Conservation (phyloP, 2,329 filamentous ascomycete species). For the Cladorrhinum sp. region DNA sequence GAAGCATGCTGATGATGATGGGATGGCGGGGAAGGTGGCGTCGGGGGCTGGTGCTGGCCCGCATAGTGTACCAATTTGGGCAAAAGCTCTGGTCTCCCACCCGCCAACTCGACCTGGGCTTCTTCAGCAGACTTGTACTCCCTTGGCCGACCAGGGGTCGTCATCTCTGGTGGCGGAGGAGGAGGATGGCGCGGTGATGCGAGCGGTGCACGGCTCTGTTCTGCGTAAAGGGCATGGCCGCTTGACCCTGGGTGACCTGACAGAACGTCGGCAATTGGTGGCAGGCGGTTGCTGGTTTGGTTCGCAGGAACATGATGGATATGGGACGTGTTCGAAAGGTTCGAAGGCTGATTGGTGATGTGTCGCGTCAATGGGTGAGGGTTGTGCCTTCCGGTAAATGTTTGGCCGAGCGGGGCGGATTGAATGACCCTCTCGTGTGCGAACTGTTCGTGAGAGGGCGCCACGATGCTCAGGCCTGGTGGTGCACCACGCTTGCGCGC, state of each 20-base stretch:
- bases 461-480: slow-evolving; percentile 89
- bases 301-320: slow-evolving; percentile 86
- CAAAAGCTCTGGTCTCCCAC: slow-evolving; percentile 86
- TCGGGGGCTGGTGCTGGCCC: slow-evolving; percentile 88
- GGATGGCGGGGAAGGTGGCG: slow-evolving; percentile 73
- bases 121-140: slow-evolving; percentile 97
- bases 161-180: slow-evolving; percentile 41
- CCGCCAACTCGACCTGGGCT: slow-evolving; percentile 83
- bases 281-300: slow-evolving; percentile 87
- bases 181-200: slow-evolving; percentile 74
- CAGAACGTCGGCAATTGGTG: slow-evolving; percentile 88
- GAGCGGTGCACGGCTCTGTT: slow-evolving; percentile 65
- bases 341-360: slow-evolving; percentile 76
- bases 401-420: slow-evolving; percentile 90
- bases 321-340: slow-evolving; percentile 78
- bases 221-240: slow-evolving; percentile 52
- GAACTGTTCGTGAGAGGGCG: slow-evolving; percentile 87
- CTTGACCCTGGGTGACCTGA: slow-evolving; percentile 57
- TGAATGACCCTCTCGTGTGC: slow-evolving; percentile 94
- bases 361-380: slow-evolving; percentile 74
- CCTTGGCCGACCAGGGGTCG: slow-evolving; percentile 62
- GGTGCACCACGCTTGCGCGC: slow-evolving; percentile 76
- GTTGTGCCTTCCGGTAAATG: slow-evolving; percentile 87
- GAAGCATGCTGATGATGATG: slow-evolving; percentile 27
- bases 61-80: slow-evolving; percentile 95